Percentiles rank a stretch among this genome's conserved stretches.
Evolutionary conservation across 495 filamentous ascomycete species (phyloP).

Genomic region (Xylaria palmicola): DNA sequence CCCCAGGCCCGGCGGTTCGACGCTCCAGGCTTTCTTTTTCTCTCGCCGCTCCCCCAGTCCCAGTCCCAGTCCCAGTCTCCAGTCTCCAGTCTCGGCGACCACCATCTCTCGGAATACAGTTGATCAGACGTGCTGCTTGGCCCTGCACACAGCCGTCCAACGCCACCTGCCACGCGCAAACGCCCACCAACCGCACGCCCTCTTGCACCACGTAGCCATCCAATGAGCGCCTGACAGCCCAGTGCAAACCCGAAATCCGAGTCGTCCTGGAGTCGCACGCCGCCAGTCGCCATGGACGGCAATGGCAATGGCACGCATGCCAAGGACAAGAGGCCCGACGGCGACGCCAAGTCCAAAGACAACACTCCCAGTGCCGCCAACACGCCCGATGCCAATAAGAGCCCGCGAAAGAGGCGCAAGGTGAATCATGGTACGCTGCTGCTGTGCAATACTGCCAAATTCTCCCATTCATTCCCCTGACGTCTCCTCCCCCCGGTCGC

Average conservation of each 20-base stretch:
- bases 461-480: slow-evolving; percentile 34
- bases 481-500: slow-evolving; percentile 7
- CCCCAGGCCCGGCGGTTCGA: background rate
- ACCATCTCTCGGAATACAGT: slow-evolving; percentile 14
- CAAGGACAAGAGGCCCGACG: slow-evolving; percentile 49
- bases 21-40: slow-evolving; percentile 16
- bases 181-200: slow-evolving; percentile 47
- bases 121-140: slow-evolving; percentile 27
- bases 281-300: slow-evolving; percentile 35
- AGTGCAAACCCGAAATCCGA: slow-evolving; percentile 26
- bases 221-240: slow-evolving; percentile 46
- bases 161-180: slow-evolving; percentile 40
- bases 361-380: slow-evolving; percentile 41
- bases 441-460: slow-evolving; percentile 29
- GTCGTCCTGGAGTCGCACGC: slow-evolving; percentile 30
- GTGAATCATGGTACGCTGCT: slow-evolving; percentile 91
- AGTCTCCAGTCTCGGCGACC: slow-evolving; percentile 13
- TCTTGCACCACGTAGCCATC: slow-evolving; percentile 49
- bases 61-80: too few species aligned
- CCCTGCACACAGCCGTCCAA: slow-evolving; percentile 49
- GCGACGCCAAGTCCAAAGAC: slow-evolving; percentile 43
- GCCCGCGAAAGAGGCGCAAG: slow-evolving; percentile 95
- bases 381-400: slow-evolving; percentile 47
- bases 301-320: slow-evolving; percentile 49
- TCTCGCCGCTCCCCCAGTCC: slow-evolving; percentile 6